These are phyloP conservation scores for Takashimella tepidaria DNA, from an alignment of 1,284 basidiomycete genomes.

Conservation along the genomic window DNA sequence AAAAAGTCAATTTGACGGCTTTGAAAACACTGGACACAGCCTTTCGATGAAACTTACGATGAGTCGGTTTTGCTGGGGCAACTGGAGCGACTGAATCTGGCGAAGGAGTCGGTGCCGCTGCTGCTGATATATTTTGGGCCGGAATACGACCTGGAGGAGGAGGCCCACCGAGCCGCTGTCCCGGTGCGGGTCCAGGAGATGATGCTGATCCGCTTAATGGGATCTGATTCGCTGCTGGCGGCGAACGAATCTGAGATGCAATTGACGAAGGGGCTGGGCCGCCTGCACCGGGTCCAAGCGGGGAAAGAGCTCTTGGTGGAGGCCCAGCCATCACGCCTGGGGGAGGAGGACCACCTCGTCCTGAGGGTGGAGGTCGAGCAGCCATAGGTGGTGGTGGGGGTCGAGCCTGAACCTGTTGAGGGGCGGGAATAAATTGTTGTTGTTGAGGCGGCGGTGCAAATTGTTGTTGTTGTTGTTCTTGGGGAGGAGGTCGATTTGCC, in stretches of 20 bases:
- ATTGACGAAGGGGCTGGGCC: slow-evolving; percentile 13
- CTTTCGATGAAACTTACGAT: slow-evolving; percentile 66
- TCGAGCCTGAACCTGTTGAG: slow-evolving; percentile 10
- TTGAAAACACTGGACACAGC: too few species aligned
- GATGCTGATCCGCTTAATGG: background rate
- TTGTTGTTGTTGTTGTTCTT: slow-evolving; percentile 6
- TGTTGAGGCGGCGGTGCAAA: slow-evolving; percentile 5
- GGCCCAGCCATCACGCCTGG: slow-evolving; percentile 51
- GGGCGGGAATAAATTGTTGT: slow-evolving; percentile 1
- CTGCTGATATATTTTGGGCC: slow-evolving; percentile 14
- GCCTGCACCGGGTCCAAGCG: slow-evolving; percentile 26
- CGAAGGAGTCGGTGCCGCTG: slow-evolving; percentile 18
- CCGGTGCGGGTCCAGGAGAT: slow-evolving; percentile 15
- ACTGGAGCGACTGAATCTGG: slow-evolving; percentile 27
- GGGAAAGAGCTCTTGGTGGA: slow-evolving; percentile 49
- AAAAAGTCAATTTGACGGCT: too few species aligned
- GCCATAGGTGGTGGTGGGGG: slow-evolving; percentile 37
- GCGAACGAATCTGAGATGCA: background rate
- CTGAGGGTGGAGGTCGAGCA: slow-evolving; percentile 26
- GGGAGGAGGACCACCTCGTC: slow-evolving; percentile 46
- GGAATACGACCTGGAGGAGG: slow-evolving; percentile 30
- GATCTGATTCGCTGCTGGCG: background rate
- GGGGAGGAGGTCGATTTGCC: slow-evolving; percentile 14
- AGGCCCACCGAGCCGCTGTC: slow-evolving; percentile 32
- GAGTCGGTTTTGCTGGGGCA: slow-evolving; percentile 57